Conservation (phyloP, 1,139 yeast genomes). For the Diutina sp. region DNA sequence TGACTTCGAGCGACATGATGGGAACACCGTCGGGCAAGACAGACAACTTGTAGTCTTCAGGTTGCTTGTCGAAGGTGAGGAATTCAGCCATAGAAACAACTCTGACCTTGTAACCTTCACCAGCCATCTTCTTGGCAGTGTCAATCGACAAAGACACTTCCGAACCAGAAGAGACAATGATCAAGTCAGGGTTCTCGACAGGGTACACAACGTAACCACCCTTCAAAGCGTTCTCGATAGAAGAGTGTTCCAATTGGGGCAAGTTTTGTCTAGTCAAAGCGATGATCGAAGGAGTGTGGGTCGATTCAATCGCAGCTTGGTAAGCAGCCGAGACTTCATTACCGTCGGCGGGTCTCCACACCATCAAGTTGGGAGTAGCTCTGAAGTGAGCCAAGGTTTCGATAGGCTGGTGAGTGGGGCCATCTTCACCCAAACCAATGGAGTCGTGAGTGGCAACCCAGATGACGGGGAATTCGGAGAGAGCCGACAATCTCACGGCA, state of each 20-base stretch:
- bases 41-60: conserved; percentile 63
- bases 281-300: conserved; percentile 73
- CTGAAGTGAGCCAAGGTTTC: conserved; percentile 98
- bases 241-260: conserved; percentile 91
- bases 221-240: conserved; percentile 81
- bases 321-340: conserved; percentile 97
- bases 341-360: conserved; percentile 99
- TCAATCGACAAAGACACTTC: conserved; percentile 75
- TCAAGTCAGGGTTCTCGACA: conserved; percentile 58
- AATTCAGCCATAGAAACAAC: conserved; percentile 93
- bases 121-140: conserved; percentile 52
- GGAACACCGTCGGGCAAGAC: conserved; percentile 95
- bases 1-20: conserved; percentile 86
- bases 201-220: conserved; percentile 84
- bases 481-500: conserved; percentile 90
- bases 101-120: conserved; percentile 59
- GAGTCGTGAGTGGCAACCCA: conserved; percentile 99
- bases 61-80: conserved; percentile 78
- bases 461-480: conserved; percentile 85
- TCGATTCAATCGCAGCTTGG: conserved; percentile 59
- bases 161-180: conserved; percentile 88
- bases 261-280: conserved; percentile 96
- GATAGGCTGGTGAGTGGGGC: conserved; percentile 99
- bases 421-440: conserved; percentile 98
- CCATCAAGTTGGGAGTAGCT: conserved; percentile 88